A percentile compares a stretch with the other conserved stretches of the same genome.
phyloP scores from a whole-genome alignment of 129 eudicot genomes.

The Rutidosis leptorrhynchoides region DNA sequence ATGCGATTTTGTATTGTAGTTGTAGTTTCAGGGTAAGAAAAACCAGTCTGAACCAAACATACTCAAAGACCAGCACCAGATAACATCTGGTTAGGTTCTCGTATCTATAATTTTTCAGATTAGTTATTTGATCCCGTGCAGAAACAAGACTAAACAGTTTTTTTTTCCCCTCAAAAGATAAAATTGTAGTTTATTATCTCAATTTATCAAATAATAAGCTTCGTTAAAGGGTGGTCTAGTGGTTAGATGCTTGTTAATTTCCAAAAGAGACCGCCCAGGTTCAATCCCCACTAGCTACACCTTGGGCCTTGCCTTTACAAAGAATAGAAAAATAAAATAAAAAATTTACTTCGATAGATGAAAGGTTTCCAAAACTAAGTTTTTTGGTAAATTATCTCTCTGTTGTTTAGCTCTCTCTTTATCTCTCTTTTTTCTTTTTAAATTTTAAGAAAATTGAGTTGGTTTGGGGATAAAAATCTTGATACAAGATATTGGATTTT shows the following conservation, averaged over 20 bases:
- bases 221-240: too few relatives aligned
- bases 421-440: background rate
- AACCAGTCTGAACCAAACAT: background rate
- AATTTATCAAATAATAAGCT: background rate
- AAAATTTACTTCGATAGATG: slow-evolving; percentile 78
- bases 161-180: background rate
- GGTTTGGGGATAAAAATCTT: background rate
- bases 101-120: background rate
- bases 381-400: slow-evolving; percentile 58
- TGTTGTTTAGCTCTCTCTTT: background rate
- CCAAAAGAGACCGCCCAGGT: too few relatives aligned
- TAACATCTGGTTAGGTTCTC: background rate
- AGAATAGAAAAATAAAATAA: too few relatives aligned
- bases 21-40: background rate
- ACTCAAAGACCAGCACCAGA: background rate
- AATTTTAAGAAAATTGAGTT: background rate
- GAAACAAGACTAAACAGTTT: background rate
- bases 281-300: too few relatives aligned
- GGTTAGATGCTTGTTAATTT: too few relatives aligned
- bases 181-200: background rate
- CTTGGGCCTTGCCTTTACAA: too few relatives aligned
- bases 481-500: background rate
- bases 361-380: slow-evolving; percentile 83
- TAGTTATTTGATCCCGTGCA: background rate
- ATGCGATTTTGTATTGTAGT: background rate